Evolutionary conservation across 345 rosid species (phyloP).

Genomic region (Ailanthus altissimus): DNA sequence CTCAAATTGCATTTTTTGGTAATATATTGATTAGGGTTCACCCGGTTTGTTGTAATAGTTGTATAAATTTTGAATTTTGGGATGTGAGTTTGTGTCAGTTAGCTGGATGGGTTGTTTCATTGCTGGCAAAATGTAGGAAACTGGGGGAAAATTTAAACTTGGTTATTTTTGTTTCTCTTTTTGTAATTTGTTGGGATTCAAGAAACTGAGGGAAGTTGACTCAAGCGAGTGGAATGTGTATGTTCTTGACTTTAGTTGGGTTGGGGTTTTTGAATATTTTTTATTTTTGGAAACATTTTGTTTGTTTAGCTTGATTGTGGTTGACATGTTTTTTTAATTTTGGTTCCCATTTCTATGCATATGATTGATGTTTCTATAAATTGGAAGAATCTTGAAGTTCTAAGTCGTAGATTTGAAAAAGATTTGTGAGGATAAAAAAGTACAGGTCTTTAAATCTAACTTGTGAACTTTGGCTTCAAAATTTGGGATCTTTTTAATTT

Average conservation of each 20-base stretch:
- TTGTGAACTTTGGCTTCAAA: not conserved
- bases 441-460: not conserved
- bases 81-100: constrained; percentile 6
- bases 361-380: constrained; percentile 6
- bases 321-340: not conserved
- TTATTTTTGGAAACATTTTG: constrained; percentile 29
- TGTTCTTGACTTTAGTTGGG: not conserved
- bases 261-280: constrained; percentile 9
- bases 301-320: constrained; percentile 18
- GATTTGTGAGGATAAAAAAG: not conserved
- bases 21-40: constrained; percentile 13
- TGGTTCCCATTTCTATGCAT: not conserved
- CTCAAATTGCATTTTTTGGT: not conserved
- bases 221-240: not conserved
- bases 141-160: not conserved
- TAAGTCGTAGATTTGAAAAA: constrained; percentile 7
- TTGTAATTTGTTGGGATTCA: not conserved
- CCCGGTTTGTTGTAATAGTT: constrained; percentile 10
- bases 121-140: constrained; percentile 23
- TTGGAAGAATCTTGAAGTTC: constrained; percentile 6
- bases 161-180: constrained; percentile 2
- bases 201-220: not conserved
- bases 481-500: not conserved
- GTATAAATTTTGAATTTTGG: constrained; percentile 13
- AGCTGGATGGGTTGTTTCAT: constrained; percentile 7